Base-by-base conservation (phyloP, 208 protist species). In the Crithidia acanthocephali region DNA sequence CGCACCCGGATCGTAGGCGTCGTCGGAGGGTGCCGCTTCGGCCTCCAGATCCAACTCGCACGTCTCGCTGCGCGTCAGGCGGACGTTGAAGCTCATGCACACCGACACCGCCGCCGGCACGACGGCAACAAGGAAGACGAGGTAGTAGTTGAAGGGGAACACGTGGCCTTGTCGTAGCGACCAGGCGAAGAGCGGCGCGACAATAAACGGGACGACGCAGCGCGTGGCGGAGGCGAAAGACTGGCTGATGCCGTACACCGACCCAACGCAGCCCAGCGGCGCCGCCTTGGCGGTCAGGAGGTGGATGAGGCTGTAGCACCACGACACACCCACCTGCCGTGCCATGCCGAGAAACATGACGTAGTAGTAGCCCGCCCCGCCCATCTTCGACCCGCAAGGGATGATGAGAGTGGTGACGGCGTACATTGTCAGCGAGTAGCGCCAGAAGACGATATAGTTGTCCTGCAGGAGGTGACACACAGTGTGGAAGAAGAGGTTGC, bases 141-240 rank as follows among this genome's bases (percentile, higher is more conserved):
- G 72, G 68, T 80, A 85, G 67, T 91, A 76, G 55, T 90, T 85
- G 42, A 93, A 90, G 18, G 84, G 87, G 63, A 90, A 65, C 4
- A 62, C 5, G 16, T 74, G 71, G 0, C 37, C 40, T 11, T 67
- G 67, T 15, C 42, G 50, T 16, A 93, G 68, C 33, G 84, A 88
- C 79, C 81, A 89, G 10, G 87, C 81, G 76, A 89, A 89, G 15
- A 89, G 45, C 11, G 81, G 71, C 0, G 81, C 59, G 5, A 78
- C 58, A 16, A 86, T 59, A 48, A 88, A 72, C n/a, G 83, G 84
- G 6, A 88, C 85, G 15, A 86, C 70, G 67, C 80, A 84, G 13
- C 83, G 87, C n/a, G 78, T 74, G 10, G 79, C 60, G 16, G 72
- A 76, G n/a, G 76, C 76, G 32, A 68, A 64, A 0, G 80, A 80